Evolutionary conservation across 352 stramenopile species (phyloP).

Genomic region (Globisporangium nodosum): DNA sequence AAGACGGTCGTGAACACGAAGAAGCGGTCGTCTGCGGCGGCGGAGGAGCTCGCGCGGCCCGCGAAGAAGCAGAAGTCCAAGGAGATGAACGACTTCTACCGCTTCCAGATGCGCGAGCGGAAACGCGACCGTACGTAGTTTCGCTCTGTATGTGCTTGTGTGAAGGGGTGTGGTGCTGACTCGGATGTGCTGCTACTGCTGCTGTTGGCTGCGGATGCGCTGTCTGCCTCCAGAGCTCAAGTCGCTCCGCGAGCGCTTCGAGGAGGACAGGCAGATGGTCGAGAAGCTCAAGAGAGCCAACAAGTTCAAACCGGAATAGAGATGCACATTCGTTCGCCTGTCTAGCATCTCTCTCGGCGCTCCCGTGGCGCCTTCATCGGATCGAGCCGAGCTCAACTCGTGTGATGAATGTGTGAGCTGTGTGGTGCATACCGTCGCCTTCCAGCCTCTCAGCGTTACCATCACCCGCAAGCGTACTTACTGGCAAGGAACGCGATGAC

Average conservation of each 20-base stretch:
- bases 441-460: too few relatives aligned
- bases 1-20: conserved; percentile 79
- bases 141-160: neutral
- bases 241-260: conserved; percentile 74
- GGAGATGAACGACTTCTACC: conserved; percentile 79
- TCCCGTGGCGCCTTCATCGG: too few relatives aligned
- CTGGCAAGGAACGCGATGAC: too few relatives aligned
- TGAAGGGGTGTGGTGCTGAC: neutral
- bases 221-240: conserved; percentile 56
- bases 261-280: conserved; percentile 72
- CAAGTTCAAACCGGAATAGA: conserved; percentile 73
- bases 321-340: neutral
- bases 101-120: conserved; percentile 83
- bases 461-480: too few relatives aligned
- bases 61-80: conserved; percentile 85
- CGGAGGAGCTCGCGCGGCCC: conserved; percentile 39
- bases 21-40: conserved; percentile 47
- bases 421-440: too few relatives aligned
- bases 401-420: too few relatives aligned
- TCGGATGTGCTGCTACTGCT: neutral
- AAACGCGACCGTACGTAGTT: conserved; percentile 71
- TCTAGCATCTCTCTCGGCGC: neutral
- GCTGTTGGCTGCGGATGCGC: conserved; percentile 4
- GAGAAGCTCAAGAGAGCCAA: conserved; percentile 83
- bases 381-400: too few relatives aligned